A percentile compares a stretch with the other conserved stretches of the same genome.
Conservation (phyloP, 2,329 filamentous ascomycete species). For the Emmonsiellopsis sp. region DNA sequence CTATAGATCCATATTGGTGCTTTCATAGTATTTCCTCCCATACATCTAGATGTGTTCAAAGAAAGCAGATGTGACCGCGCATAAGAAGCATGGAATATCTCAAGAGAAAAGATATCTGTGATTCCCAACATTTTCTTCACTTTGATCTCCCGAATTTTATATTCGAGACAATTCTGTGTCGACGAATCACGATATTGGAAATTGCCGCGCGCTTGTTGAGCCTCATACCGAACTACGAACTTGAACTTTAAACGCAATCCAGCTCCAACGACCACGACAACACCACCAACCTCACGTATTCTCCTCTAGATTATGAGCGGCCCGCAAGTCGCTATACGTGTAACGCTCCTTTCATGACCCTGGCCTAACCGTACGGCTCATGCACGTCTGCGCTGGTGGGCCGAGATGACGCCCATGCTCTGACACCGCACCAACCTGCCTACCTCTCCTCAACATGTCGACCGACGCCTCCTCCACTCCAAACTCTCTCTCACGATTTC, state of each 20-base stretch:
- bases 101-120: background rate
- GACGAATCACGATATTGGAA: background rate
- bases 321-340: background rate
- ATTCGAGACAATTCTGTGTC: too few relatives aligned
- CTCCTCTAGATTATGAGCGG: background rate
- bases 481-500: conserved; percentile 28
- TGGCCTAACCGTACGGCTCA: background rate
- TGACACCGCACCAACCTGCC: background rate
- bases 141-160: background rate
- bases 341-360: background rate
- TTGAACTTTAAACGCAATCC: background rate
- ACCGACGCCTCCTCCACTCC: conserved; percentile 22
- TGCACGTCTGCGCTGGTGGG: background rate
- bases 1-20: too few relatives aligned
- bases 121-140: background rate
- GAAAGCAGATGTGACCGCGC: too few relatives aligned
- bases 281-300: background rate
- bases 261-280: background rate
- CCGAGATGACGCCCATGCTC: background rate
- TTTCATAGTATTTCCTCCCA: too few relatives aligned
- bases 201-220: background rate
- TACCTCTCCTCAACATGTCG: background rate
- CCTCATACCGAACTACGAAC: background rate
- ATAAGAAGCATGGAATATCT: background rate
- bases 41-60: too few relatives aligned